Evolutionary conservation across 2,329 filamentous ascomycete species (phyloP), one percentile per base, ranked within the genome.

Genomic region (Cercospora brassicicola): DNA sequence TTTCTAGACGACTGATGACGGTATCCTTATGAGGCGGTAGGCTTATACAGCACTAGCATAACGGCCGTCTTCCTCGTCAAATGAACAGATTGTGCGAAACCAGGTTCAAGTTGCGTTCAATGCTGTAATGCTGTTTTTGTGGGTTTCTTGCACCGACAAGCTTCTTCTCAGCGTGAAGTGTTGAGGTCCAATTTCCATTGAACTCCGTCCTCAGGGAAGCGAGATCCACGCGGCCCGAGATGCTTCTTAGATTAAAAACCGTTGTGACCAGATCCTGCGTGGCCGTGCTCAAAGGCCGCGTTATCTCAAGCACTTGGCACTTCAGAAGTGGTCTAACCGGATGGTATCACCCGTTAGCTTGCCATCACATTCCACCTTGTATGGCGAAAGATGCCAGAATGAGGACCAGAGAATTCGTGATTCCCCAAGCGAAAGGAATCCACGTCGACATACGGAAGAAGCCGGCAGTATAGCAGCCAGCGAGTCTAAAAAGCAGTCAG

Each of bases 361-460:
- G 10, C 6, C 1, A 13, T 88, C 80, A 97, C 69, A 97, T 84
- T 45, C 92, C 93, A 59, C 93, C 93, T 77, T 96, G 93, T 62
- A 96, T 94, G n/a, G 93, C 92, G 78, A 97, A 97, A 3, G 92
- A 95, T 4, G 93, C 95, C 70, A 96, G 84, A 60, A 97, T 88
- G 56, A 97, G 83, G 31, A 96, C 86, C 57, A 97, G 79, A 9
- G 94, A 89, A 78, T 93, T 96, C 78, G 94, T 90, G 76, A 92
- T 86, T 0, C 89, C 92, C 94, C 94, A 97, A 23, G 94, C 86
- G 76, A 95, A 91, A 0, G 94, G 94, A 62, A 96, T 91, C 93
- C 93, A 97, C 0, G 94, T 97, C 56, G 93, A 94, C 93, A 97
- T 95, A 75, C 89, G 85, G 78, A 94, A 96, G 79, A 90, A 92